Evolutionary conservation across 805 yeast genomes (phyloP), one percentile per base, ranked within the genome.

Genomic region (Candida adriatica): DNA sequence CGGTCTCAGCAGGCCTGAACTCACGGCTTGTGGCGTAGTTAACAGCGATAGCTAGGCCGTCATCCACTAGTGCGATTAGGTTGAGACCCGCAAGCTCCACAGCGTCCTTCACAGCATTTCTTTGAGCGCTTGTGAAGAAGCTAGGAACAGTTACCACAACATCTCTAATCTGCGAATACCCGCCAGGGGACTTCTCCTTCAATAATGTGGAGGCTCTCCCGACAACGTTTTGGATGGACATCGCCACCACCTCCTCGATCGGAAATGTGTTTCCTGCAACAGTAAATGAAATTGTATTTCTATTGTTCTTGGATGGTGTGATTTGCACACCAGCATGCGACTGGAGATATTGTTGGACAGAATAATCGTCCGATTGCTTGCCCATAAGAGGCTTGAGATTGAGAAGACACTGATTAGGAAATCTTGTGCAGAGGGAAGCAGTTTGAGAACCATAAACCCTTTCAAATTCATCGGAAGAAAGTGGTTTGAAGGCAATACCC

Each of bases 1-100:
- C 74, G 34, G 65, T 69, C 9, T 14, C 24, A 3, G 64, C 67
- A 9, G 38, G 36, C 6, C 58, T 56, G 38, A 70, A 70, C 18
- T 64, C 63, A 30, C 74, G 66, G 27, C 70, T 67, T 19, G 82
- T 66, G 2, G 85, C 84, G 53, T 75, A 88, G 49, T 86, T 84
- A 26, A 84, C 58, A 1, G 94, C 95, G 11, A 85, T 86, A 3
- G 97, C 92, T n/a, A 85, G 60, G 11, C 96, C 96, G 54, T 90
- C 96, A 49, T 83, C 88, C 3, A 88, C 82, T 33, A 90, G 62
- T 2, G 79, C 75, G 37, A 78, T 68, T 10, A 78, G 72, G 27
- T 70, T 62, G 37, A 78, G 58, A 15, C 79, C 83, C 3, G 94
- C 83, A 31, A 82, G 65, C 29, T 67, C 71, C 21, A 79, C 82